These are phyloP conservation scores for Hypoxylon sp. DNA, from an alignment of 2,329 filamentous ascomycete genomes.

Conservation along the genomic window DNA sequence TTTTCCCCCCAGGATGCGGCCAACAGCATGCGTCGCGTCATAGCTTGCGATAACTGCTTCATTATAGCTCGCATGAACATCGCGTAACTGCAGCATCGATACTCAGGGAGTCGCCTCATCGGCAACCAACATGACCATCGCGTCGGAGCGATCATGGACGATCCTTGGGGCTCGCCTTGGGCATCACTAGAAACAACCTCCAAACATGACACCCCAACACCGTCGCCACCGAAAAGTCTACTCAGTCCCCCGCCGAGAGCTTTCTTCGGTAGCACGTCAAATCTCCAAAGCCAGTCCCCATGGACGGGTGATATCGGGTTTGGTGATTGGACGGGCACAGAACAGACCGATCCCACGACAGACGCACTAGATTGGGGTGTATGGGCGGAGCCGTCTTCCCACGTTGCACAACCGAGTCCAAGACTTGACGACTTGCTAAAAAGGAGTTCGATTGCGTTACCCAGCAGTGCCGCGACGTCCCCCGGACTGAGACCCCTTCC, in stretches of 20 bases:
- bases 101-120: constrained; percentile 20
- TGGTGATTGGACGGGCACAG: constrained; percentile 55
- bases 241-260: constrained; percentile 59
- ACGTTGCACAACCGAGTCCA: constrained; percentile 49
- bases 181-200: constrained; percentile 57
- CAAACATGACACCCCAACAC: constrained; percentile 49
- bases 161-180: constrained; percentile 74
- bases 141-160: constrained; percentile 64
- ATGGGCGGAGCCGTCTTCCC: constrained; percentile 50
- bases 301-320: constrained; percentile 58
- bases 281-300: constrained; percentile 54
- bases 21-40: constrained; percentile 24
- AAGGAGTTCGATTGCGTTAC: constrained; percentile 57
- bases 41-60: constrained; percentile 8
- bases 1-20: constrained; percentile 4
- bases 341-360: constrained; percentile 44
- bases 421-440: constrained; percentile 52
- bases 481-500: constrained; percentile 50
- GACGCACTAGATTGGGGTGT: constrained; percentile 50
- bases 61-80: constrained; percentile 28
- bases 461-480: constrained; percentile 55
- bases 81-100: constrained; percentile 11
- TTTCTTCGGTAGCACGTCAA: constrained; percentile 54
- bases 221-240: constrained; percentile 52
- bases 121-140: constrained; percentile 49